A percentile compares a stretch with the other conserved stretches of the same genome.
These are phyloP conservation scores for Pisolithus orientalis DNA, from an alignment of 768 basidiomycete genomes.

Conservation along the genomic window DNA sequence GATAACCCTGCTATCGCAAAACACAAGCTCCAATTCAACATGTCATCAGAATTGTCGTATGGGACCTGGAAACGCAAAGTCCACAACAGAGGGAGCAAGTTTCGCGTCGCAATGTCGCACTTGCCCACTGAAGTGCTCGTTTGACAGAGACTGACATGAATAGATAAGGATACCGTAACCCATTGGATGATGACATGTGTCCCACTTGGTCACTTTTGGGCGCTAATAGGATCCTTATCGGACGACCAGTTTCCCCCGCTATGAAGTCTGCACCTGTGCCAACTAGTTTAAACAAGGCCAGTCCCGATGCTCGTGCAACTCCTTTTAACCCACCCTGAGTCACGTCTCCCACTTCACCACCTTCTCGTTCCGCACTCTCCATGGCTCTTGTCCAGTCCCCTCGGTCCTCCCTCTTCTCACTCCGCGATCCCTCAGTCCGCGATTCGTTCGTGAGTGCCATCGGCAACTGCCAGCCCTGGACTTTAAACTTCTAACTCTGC, in stretches of 20 bases:
- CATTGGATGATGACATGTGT: conserved; percentile 6
- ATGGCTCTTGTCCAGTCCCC: background rate
- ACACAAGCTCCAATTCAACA: too few relatives aligned
- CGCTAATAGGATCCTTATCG: conserved; percentile 1
- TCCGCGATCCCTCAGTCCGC: background rate
- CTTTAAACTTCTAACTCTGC: background rate
- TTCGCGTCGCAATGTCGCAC: background rate
- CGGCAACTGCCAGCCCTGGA: background rate
- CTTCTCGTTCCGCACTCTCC: background rate
- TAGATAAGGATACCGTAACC: conserved; percentile 14
- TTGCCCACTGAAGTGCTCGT: background rate
- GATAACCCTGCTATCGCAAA: too few relatives aligned
- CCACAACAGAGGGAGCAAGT: background rate
- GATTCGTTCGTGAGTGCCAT: conserved; percentile 13
- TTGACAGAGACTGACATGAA: conserved; percentile 1
- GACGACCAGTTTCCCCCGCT: background rate
- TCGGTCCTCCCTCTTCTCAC: background rate
- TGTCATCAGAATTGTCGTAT: too few relatives aligned
- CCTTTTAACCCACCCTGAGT: conserved; percentile 12
- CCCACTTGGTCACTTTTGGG: background rate
- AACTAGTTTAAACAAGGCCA: background rate
- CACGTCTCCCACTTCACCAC: background rate
- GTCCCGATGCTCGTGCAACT: background rate
- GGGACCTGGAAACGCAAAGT: background rate
- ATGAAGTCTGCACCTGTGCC: background rate